phyloP scores from a whole-genome alignment of 176 grass and related monocot genomes.

The Oryza meridionalis region DNA sequence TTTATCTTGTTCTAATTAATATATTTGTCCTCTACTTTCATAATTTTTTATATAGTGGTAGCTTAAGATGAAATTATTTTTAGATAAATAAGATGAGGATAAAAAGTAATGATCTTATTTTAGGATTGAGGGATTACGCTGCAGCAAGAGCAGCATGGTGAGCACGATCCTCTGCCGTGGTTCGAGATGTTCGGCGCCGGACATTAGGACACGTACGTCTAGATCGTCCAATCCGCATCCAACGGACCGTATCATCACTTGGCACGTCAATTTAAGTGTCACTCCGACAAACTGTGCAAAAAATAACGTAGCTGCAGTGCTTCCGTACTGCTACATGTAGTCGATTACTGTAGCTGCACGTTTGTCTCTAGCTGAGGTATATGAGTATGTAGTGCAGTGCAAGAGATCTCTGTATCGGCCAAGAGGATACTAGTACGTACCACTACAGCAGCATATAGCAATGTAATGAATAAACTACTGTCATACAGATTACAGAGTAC shows the following conservation, averaged over 20 bases:
- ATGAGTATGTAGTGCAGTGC: neutral
- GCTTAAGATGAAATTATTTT: too few relatives aligned
- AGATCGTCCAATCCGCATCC: neutral
- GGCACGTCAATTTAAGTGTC: neutral
- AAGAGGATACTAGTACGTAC: neutral
- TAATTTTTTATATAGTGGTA: too few relatives aligned
- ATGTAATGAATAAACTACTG: neutral
- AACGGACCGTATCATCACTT: neutral
- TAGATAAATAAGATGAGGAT: too few relatives aligned
- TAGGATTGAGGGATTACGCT: too few relatives aligned
- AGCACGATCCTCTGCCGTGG: neutral
- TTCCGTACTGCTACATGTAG: neutral
- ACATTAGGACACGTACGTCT: too few relatives aligned
- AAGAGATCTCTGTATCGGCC: neutral
- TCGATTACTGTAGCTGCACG: neutral
- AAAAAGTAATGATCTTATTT: too few relatives aligned
- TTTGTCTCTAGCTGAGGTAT: neutral
- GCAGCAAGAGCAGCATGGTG: neutral
- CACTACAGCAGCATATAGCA: too few relatives aligned
- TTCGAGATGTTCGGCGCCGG: neutral
- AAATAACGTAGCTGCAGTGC: neutral
- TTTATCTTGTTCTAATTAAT: too few relatives aligned
- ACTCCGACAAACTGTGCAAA: neutral
- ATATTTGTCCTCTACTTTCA: too few relatives aligned
- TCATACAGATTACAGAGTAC: too few relatives aligned